phyloP scores from a whole-genome alignment of 805 yeast genomes.

The Teunomyces pallodes region DNA sequence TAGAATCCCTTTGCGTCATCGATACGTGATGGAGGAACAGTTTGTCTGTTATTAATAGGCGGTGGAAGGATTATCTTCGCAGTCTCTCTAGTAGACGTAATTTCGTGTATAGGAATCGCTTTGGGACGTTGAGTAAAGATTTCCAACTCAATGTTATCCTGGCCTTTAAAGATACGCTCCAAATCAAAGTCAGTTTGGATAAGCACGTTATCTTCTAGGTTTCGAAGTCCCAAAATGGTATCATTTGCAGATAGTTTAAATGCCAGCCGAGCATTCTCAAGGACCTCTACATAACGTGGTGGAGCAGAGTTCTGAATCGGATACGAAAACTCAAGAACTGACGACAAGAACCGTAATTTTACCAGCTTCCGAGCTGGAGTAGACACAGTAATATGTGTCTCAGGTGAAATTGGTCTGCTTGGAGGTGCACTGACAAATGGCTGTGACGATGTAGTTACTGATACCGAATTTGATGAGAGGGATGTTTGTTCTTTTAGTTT shows the following conservation, averaged over 20 bases:
- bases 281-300: conserved; percentile 75
- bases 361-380: conserved; percentile 24
- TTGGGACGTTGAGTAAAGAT: conserved; percentile 32
- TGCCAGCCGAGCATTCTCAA: conserved; percentile 72
- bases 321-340: conserved; percentile 62
- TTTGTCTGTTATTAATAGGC: conserved; percentile 21
- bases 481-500: conserved; percentile 12
- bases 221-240: conserved; percentile 25
- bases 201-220: conserved; percentile 21
- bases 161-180: conserved; percentile 34
- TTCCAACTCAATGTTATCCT: conserved; percentile 35
- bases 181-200: conserved; percentile 35
- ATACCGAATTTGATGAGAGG: too few relatives aligned
- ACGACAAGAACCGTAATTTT: conserved; percentile 49
- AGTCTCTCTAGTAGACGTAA: conserved; percentile 25
- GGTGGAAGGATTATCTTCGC: conserved; percentile 35
- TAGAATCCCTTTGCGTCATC: conserved; percentile 9
- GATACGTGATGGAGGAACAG: background rate
- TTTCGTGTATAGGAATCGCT: conserved; percentile 36
- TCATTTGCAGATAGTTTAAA: conserved; percentile 40
- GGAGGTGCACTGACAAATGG: background rate
- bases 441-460: background rate
- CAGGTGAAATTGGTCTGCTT: conserved; percentile 4
- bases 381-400: background rate
- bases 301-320: conserved; percentile 67